Conservation (phyloP, 108 stramenopile genomes). For the Fragilariopsis cylindrus region DNA sequence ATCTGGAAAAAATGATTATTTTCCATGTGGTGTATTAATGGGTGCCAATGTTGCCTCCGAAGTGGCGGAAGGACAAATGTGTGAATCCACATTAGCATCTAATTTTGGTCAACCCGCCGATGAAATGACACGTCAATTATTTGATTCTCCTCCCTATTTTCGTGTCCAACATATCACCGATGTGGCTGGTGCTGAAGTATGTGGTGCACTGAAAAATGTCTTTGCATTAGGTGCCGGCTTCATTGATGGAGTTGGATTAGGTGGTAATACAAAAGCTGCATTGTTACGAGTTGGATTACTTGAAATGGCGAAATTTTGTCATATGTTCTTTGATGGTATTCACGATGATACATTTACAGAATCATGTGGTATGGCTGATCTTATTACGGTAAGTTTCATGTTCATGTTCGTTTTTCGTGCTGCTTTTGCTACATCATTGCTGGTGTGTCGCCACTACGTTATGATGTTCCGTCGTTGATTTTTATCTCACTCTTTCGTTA, state of each 20-base stretch:
- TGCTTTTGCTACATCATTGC: too few relatives aligned
- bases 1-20: conserved; percentile 4
- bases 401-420: too few relatives aligned
- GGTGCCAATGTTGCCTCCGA: conserved; percentile 97
- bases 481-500: too few relatives aligned
- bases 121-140: conserved; percentile 71
- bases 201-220: conserved; percentile 97
- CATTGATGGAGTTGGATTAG: conserved; percentile 87
- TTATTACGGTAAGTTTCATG: conserved; percentile 65
- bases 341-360: conserved; percentile 85
- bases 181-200: conserved; percentile 91
- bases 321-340: conserved; percentile 79
- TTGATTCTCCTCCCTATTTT: conserved; percentile 81
- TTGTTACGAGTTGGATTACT: conserved; percentile 84
- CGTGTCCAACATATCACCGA: conserved; percentile 87
- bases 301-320: conserved; percentile 93
- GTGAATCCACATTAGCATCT: conserved; percentile 94
- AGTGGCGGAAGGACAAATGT: conserved; percentile 91
- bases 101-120: conserved; percentile 71
- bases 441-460: too few relatives aligned
- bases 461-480: too few relatives aligned
- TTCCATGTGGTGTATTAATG: conserved; percentile 93
- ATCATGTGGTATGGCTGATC: conserved; percentile 96
- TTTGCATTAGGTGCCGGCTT: conserved; percentile 96
- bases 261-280: conserved; percentile 97